A percentile compares a stretch with the other conserved stretches of the same genome.
phyloP scores from a whole-genome alignment of 441 rosid species.

The Eugenia klotzschiana region DNA sequence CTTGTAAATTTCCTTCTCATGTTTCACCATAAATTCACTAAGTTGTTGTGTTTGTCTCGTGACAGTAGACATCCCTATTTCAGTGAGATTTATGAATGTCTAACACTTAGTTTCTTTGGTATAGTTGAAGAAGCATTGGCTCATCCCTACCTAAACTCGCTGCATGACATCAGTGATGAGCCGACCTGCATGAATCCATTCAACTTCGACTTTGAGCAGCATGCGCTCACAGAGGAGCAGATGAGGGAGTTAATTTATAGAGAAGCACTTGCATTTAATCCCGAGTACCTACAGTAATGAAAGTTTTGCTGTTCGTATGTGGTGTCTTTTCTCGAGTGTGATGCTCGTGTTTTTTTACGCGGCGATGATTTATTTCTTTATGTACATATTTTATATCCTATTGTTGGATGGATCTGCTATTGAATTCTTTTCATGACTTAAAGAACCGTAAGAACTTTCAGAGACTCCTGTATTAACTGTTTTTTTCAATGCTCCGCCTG shows the following conservation, averaged over 20 bases:
- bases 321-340: constrained; percentile 9
- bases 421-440: constrained; percentile 1
- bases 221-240: constrained; percentile 49
- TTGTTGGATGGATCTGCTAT: constrained; percentile 19
- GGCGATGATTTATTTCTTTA: constrained; percentile 10
- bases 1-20: background rate
- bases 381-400: constrained; percentile 30
- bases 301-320: background rate
- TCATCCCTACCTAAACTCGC: constrained; percentile 57
- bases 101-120: background rate
- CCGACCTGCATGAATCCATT: constrained; percentile 59
- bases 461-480: constrained; percentile 14
- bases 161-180: constrained; percentile 57
- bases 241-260: constrained; percentile 65
- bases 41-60: background rate
- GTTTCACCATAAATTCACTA: background rate
- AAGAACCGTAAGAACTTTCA: background rate
- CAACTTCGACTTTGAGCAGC: constrained; percentile 54
- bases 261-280: constrained; percentile 74
- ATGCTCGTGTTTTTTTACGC: constrained; percentile 4
- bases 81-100: background rate
- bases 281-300: constrained; percentile 32
- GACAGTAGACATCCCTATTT: background rate
- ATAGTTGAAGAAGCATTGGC: constrained; percentile 70
- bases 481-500: background rate